Conservation (phyloP, 2,329 filamentous ascomycete genomes). For the Pestalotiopsis sp. region DNA sequence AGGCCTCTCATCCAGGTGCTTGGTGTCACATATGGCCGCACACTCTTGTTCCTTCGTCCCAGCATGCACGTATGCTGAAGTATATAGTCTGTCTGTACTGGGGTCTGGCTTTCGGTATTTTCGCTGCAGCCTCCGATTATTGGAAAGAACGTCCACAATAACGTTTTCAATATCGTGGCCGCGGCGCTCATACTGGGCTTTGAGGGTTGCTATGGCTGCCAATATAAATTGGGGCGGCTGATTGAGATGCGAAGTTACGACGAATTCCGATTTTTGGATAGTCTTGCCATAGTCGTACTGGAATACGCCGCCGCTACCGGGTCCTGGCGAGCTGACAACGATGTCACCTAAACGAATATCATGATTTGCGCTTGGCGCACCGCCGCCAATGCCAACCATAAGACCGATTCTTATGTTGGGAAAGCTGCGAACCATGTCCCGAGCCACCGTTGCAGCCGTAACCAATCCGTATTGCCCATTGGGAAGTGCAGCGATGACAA, state of each 20-base stretch:
- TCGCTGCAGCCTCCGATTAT: constrained; percentile 22
- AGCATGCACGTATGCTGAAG: constrained; percentile 9
- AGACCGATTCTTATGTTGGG: constrained; percentile 29
- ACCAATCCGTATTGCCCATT: constrained; percentile 26
- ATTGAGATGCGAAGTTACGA: constrained; percentile 15
- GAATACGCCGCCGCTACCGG: not conserved
- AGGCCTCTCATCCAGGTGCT: not conserved
- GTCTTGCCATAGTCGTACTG: constrained; percentile 15
- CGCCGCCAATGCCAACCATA: constrained; percentile 38
- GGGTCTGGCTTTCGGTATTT: constrained; percentile 29
- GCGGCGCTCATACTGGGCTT: constrained; percentile 18
- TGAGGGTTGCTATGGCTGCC: constrained; percentile 27
- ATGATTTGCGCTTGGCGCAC: constrained; percentile 32
- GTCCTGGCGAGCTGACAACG: constrained; percentile 29
- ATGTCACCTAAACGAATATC: constrained; percentile 29
- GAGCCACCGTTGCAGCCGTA: constrained; percentile 27
- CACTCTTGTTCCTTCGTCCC: constrained; percentile 19
- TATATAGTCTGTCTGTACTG: constrained; percentile 32
- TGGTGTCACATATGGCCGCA: constrained; percentile 5
- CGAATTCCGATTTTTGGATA: constrained; percentile 23
- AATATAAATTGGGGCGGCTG: constrained; percentile 8
- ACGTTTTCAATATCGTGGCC: constrained; percentile 33
- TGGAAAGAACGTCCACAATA: constrained; percentile 30
- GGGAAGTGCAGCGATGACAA: not conserved
- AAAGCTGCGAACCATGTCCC: constrained; percentile 30